These are phyloP conservation scores for Trichoderma atrobrunneum DNA, from an alignment of 2,329 filamentous ascomycete genomes.

Conservation along the genomic window DNA sequence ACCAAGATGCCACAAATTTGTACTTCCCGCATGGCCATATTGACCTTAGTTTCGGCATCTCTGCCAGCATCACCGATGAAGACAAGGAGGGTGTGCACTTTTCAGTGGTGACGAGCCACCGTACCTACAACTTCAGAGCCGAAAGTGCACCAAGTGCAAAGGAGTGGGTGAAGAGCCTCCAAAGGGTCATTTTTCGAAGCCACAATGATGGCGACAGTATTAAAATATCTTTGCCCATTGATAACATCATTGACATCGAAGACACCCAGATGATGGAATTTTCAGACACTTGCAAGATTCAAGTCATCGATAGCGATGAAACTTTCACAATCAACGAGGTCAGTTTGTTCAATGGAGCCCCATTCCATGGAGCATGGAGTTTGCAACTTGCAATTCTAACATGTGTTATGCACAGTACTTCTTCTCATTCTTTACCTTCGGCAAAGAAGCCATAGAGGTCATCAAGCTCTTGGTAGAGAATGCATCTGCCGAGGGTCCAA, in stretches of 20 bases:
- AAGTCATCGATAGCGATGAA: conserved; percentile 89
- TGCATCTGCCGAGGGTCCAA: conserved; percentile 44
- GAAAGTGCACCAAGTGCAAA: conserved; percentile 85
- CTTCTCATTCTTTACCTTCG: conserved; percentile 89
- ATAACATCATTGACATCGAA: conserved; percentile 88
- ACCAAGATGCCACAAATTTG: conserved; percentile 74
- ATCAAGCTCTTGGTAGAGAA: conserved; percentile 71
- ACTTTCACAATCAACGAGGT: conserved; percentile 95
- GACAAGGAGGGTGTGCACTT: conserved; percentile 77
- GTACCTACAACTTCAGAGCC: conserved; percentile 83
- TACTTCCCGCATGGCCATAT: conserved; percentile 93
- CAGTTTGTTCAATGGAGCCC: conserved; percentile 58
- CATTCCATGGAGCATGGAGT: conserved; percentile 69
- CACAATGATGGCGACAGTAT: conserved; percentile 97
- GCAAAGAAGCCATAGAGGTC: conserved; percentile 77
- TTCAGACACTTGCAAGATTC: conserved; percentile 89
- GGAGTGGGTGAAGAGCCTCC: conserved; percentile 93
- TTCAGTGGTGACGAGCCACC: conserved; percentile 74
- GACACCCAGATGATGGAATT: conserved; percentile 88
- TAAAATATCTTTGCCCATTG: conserved; percentile 87
- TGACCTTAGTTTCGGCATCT: conserved; percentile 87
- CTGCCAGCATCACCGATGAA: conserved; percentile 73
- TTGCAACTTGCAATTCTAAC: not conserved
- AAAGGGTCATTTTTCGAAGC: conserved; percentile 91
- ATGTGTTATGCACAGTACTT: conserved; percentile 63